A percentile compares a stretch with the other conserved stretches of the same genome.
These are phyloP conservation scores for Oenanthe javanica DNA, from an alignment of 140 eudicot genomes.

Conservation along the genomic window DNA sequence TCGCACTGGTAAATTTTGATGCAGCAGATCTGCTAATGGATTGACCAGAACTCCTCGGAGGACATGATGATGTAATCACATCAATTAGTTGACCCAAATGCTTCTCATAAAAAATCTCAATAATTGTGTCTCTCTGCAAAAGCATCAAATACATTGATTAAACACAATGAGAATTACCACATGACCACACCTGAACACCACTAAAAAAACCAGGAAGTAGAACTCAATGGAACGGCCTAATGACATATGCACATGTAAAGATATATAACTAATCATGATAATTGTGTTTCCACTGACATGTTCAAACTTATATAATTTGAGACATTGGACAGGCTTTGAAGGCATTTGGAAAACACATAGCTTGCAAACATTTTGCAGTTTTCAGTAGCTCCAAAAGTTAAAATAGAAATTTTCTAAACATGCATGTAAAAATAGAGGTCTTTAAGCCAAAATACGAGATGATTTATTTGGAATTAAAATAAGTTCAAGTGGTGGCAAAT, in stretches of 20 bases:
- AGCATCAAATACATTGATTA: slow-evolving; percentile 14
- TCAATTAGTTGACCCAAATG: slow-evolving; percentile 76
- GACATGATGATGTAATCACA: slow-evolving; percentile 69
- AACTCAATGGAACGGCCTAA: background rate
- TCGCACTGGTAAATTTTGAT: slow-evolving; percentile 28
- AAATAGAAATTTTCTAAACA: no score
- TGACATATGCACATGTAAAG: background rate
- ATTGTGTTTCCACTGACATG: background rate
- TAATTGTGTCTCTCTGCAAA: slow-evolving; percentile 65
- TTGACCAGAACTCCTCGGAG: slow-evolving; percentile 23
- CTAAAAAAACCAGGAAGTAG: background rate
- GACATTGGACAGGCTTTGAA: background rate
- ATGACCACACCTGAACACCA: background rate
- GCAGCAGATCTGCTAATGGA: slow-evolving; percentile 19
- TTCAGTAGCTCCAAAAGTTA: background rate
- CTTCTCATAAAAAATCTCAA: slow-evolving; percentile 82
- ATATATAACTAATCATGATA: background rate
- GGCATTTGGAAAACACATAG: background rate
- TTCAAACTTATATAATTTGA: background rate
- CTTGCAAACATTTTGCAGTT: background rate
- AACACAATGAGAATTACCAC: background rate
- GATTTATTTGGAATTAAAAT: no score
- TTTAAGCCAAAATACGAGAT: no score
- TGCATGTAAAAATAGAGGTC: no score
- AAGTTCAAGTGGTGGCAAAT: background rate